Percentiles rank a stretch among this genome's conserved stretches.
Evolutionary conservation across 306 rosid species (phyloP).

Genomic region (Rosa lucieae): DNA sequence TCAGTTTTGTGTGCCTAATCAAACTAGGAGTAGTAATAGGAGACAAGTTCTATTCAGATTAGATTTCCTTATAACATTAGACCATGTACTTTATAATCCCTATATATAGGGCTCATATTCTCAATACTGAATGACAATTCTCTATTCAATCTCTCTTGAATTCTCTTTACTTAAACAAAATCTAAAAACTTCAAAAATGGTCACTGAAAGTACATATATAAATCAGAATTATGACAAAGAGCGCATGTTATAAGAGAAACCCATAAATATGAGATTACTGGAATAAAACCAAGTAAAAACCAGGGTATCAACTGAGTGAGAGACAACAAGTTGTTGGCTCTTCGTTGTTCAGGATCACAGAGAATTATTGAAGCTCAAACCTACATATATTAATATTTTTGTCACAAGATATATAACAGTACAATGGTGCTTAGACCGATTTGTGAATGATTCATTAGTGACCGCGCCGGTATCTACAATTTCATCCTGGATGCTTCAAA

Average conservation of each 20-base stretch:
- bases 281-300: neutral
- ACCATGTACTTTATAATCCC: too few species aligned
- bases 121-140: too few species aligned
- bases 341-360: conserved; percentile 27
- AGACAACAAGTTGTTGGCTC: conserved; percentile 73
- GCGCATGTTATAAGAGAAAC: neutral
- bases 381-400: conserved; percentile 21
- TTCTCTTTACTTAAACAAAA: neutral
- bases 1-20: too few species aligned
- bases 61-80: too few species aligned
- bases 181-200: neutral
- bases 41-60: too few species aligned
- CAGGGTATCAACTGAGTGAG: conserved; percentile 26
- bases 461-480: conserved; percentile 26
- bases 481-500: conserved; percentile 37
- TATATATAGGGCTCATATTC: too few species aligned
- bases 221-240: neutral
- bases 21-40: too few species aligned
- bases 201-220: neutral
- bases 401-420: conserved; percentile 13
- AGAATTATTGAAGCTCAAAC: conserved; percentile 21
- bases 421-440: conserved; percentile 19
- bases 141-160: too few species aligned
- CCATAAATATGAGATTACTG: neutral
- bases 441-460: conserved; percentile 6